phyloP scores from a whole-genome alignment of 805 yeast genomes.

The Saccharomycopsis javanensis region DNA sequence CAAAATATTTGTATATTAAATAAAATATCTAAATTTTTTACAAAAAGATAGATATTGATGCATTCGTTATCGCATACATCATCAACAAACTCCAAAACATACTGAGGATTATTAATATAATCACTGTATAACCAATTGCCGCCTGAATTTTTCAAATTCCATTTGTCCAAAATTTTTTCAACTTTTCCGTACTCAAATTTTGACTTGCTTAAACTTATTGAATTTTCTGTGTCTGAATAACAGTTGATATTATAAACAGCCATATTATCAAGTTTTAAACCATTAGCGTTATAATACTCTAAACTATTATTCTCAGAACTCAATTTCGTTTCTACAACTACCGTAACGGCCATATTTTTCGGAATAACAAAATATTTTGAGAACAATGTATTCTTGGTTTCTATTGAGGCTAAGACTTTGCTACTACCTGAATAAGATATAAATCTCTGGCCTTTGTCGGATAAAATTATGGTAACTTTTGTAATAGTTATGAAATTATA shows the following conservation, averaged over 20 bases:
- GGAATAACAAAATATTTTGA: conserved; percentile 27
- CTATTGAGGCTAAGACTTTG: conserved; percentile 11
- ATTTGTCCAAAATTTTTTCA: conserved; percentile 24
- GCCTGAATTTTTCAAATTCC: conserved; percentile 40
- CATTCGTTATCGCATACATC: conserved; percentile 18
- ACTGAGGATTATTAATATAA: conserved; percentile 50
- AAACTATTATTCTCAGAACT: neutral
- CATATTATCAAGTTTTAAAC: neutral
- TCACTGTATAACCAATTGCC: conserved; percentile 44
- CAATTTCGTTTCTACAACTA: conserved; percentile 17
- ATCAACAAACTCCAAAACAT: conserved; percentile 26
- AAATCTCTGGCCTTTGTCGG: conserved; percentile 26
- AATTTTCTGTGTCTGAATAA: conserved; percentile 2
- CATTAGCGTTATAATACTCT: neutral
- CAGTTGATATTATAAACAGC: neutral
- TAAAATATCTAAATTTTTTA: conserved; percentile 22
- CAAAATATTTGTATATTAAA: conserved; percentile 39
- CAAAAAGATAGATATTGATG: conserved; percentile 20
- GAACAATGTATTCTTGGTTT: conserved; percentile 30
- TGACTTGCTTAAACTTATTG: conserved; percentile 27
- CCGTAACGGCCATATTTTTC: conserved; percentile 26
- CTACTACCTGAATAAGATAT: conserved; percentile 19
- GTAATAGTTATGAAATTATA: neutral
- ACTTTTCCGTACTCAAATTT: conserved; percentile 21
- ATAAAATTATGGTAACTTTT: conserved; percentile 24